These are phyloP conservation scores for Paratinospora sagittata DNA, from an alignment of 164 flowering plant genomes.

Conservation along the genomic window DNA sequence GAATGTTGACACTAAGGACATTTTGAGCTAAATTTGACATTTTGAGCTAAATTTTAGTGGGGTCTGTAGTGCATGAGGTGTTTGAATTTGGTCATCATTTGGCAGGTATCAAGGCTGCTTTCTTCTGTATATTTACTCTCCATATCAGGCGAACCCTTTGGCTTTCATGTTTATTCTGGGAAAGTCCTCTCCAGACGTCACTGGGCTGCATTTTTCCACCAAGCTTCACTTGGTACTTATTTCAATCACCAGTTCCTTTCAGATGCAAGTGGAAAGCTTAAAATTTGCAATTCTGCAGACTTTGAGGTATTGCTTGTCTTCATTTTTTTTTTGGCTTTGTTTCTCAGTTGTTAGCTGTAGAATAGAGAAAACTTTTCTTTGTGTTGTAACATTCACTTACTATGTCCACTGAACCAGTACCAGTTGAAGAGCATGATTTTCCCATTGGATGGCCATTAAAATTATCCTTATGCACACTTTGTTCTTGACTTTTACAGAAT, in stretches of 20 bases:
- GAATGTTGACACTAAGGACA: no score
- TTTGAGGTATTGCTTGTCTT: constrained; percentile 34
- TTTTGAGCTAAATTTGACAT: no score
- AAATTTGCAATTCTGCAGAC: constrained; percentile 16
- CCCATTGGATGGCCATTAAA: neutral
- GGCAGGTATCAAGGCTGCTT: constrained; percentile 81
- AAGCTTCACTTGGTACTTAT: constrained; percentile 82
- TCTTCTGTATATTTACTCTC: constrained; percentile 47
- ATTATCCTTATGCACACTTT: neutral
- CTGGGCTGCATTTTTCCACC: constrained; percentile 94
- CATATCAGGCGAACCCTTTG: constrained; percentile 31
- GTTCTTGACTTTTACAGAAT: neutral
- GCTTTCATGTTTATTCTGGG: constrained; percentile 27
- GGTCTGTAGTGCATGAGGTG: neutral
- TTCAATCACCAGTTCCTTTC: constrained; percentile 46
- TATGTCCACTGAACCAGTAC: neutral
- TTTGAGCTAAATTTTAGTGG: no score
- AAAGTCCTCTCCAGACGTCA: constrained; percentile 47
- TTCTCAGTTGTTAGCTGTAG: neutral
- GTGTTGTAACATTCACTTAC: neutral
- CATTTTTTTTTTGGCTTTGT: neutral
- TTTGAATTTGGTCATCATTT: constrained; percentile 1
- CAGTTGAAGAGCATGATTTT: neutral
- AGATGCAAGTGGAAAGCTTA: constrained; percentile 26
- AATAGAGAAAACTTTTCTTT: no score